Conservation (phyloP, 1,284 basidiomycete genomes). For the Coniferiporia sulphurascens region DNA sequence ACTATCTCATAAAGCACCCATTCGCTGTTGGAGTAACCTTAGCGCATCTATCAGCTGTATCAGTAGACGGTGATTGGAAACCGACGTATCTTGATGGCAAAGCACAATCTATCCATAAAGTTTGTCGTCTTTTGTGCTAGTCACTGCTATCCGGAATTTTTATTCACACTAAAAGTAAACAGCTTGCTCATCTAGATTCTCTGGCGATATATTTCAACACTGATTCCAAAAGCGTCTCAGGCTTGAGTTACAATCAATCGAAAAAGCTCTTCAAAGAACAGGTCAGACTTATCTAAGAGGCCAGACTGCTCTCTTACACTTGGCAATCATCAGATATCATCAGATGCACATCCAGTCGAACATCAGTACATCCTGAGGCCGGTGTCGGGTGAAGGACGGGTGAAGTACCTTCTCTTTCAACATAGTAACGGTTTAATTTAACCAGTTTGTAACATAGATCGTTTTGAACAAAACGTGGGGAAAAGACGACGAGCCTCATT, state of each 20-base stretch:
- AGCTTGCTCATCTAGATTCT: constrained; percentile 86
- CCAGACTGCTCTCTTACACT: constrained; percentile 13
- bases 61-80: constrained; percentile 88
- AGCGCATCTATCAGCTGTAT: constrained; percentile 90
- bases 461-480: constrained; percentile 80
- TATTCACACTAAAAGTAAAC: constrained; percentile 16
- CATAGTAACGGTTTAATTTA: background rate
- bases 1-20: constrained; percentile 63
- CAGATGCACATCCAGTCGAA: constrained; percentile 44
- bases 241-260: constrained; percentile 62
- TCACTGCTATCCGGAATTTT: background rate
- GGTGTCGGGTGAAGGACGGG: constrained; percentile 91
- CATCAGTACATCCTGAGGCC: constrained; percentile 98
- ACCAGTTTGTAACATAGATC: constrained; percentile 42
- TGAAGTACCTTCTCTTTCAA: constrained; percentile 32
- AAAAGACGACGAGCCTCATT: constrained; percentile 66
- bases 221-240: constrained; percentile 80
- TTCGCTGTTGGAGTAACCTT: constrained; percentile 93
- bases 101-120: constrained; percentile 88
- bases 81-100: constrained; percentile 95
- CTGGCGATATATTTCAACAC: constrained; percentile 97
- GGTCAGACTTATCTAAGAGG: constrained; percentile 36
- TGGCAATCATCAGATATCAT: constrained; percentile 52
- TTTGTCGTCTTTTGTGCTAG: constrained; percentile 26
- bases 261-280: constrained; percentile 76